phyloP scores from a whole-genome alignment of 2,329 filamentous ascomycete genomes.

The Scedosporium minutisporum region DNA sequence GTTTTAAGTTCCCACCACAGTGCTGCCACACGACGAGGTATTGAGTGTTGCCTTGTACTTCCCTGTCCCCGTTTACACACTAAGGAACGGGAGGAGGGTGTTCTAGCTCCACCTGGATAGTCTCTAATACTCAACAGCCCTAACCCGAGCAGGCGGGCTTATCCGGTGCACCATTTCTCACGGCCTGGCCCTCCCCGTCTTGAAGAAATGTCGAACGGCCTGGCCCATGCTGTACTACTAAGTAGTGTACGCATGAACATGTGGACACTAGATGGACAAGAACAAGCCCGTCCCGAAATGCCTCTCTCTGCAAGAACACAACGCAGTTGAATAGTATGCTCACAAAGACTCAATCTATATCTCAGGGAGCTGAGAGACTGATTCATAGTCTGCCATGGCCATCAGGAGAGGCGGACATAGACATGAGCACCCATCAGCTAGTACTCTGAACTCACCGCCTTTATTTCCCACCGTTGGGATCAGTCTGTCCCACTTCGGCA shows the following conservation, averaged over 20 bases:
- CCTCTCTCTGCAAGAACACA: too few species aligned
- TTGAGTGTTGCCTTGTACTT: background rate
- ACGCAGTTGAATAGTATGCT: too few species aligned
- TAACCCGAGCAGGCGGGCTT: background rate
- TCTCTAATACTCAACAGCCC: background rate
- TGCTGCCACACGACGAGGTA: background rate
- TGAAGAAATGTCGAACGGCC: background rate
- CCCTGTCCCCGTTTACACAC: background rate
- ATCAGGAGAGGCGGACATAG: too few species aligned
- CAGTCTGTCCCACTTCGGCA: background rate
- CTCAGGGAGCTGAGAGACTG: too few species aligned
- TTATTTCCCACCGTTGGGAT: background rate
- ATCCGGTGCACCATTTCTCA: background rate
- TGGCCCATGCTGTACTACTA: background rate
- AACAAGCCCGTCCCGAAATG: too few species aligned
- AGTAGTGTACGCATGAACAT: too few species aligned
- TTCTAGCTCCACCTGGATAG: background rate
- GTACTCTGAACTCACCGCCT: background rate
- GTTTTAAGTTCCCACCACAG: background rate
- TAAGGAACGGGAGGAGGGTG: background rate
- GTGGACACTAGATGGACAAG: too few species aligned
- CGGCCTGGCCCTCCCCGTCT: background rate
- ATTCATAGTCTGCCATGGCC: too few species aligned
- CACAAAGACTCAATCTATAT: too few species aligned
- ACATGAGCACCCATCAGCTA: background rate